Conservation (phyloP, 306 rosid species). For the Prunus mume region DNA sequence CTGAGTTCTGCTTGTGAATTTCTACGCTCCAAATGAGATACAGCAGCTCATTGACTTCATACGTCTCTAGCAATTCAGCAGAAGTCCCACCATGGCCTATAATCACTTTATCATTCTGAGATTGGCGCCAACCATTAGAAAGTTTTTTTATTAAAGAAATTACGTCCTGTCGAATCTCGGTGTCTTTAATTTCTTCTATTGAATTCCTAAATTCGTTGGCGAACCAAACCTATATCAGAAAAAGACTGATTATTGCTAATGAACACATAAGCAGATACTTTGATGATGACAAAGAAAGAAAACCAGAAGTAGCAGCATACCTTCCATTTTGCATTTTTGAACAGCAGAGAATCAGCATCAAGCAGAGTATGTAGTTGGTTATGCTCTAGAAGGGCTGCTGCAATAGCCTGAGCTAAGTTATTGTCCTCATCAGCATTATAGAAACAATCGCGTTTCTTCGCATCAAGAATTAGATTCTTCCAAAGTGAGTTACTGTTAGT, state of each 20-base stretch:
- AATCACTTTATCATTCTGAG: conserved; percentile 13
- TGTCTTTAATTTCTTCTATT: neutral
- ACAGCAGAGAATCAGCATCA: conserved; percentile 10
- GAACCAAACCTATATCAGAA: neutral
- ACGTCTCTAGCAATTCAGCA: conserved; percentile 34
- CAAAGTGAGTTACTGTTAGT: conserved; percentile 24
- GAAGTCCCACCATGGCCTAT: conserved; percentile 16
- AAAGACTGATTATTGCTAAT: neutral
- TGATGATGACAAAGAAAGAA: neutral
- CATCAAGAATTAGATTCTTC: conserved; percentile 33
- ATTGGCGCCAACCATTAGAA: neutral
- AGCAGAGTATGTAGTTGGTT: conserved; percentile 7
- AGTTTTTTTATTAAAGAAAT: neutral
- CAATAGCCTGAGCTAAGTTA: conserved; percentile 19
- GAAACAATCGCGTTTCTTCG: conserved; percentile 28
- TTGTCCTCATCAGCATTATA: conserved; percentile 23
- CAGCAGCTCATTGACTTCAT: conserved; percentile 34
- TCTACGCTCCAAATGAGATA: conserved; percentile 46
- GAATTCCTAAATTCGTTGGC: neutral
- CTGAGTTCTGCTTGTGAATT: conserved; percentile 24
- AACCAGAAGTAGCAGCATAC: neutral
- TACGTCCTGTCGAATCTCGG: neutral
- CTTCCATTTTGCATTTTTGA: conserved; percentile 31
- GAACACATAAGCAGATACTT: neutral
- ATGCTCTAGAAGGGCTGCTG: conserved; percentile 11